A percentile compares a stretch with the other conserved stretches of the same genome.
phyloP scores from a whole-genome alignment of 129 eudicot genomes.

The Tanacetum coccineum region DNA sequence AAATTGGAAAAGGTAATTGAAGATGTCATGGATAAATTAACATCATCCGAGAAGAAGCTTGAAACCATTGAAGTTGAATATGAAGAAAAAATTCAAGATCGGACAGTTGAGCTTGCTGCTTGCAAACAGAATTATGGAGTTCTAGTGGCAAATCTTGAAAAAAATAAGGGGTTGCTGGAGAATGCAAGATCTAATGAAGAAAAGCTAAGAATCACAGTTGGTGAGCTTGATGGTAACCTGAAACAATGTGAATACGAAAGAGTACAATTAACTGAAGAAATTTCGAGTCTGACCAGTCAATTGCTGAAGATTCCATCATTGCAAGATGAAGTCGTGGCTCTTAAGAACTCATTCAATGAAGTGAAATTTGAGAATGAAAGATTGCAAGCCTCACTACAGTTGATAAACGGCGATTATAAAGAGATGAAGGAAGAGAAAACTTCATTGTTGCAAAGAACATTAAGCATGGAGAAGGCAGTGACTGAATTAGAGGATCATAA shows the following conservation, averaged over 20 bases:
- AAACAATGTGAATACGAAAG: constrained; percentile 47
- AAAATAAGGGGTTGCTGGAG: constrained; percentile 35
- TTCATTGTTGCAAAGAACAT: constrained; percentile 38
- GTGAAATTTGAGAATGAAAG: constrained; percentile 50
- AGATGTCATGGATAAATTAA: constrained; percentile 35
- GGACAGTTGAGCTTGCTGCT: constrained; percentile 35
- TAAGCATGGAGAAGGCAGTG: constrained; percentile 42
- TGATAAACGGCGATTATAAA: constrained; percentile 49
- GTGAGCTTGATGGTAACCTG: constrained; percentile 35
- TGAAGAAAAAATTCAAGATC: constrained; percentile 34
- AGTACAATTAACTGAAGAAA: constrained; percentile 52
- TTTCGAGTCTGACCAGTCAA: constrained; percentile 39
- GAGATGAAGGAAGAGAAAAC: constrained; percentile 43
- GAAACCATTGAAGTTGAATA: constrained; percentile 29
- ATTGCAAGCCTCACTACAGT: constrained; percentile 41
- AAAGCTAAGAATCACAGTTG: constrained; percentile 39
- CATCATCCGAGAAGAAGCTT: constrained; percentile 34
- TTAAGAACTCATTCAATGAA: constrained; percentile 47
- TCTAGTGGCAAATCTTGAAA: constrained; percentile 34
- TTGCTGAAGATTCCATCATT: constrained; percentile 43
- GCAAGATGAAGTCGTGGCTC: constrained; percentile 55
- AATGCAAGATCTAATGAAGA: constrained; percentile 43
- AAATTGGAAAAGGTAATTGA: constrained; percentile 41
- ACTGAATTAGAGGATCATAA: constrained; percentile 46
- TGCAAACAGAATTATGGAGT: constrained; percentile 41